phyloP scores from a whole-genome alignment of 2,329 filamentous ascomycete genomes.

The Diaporthe amygdali region DNA sequence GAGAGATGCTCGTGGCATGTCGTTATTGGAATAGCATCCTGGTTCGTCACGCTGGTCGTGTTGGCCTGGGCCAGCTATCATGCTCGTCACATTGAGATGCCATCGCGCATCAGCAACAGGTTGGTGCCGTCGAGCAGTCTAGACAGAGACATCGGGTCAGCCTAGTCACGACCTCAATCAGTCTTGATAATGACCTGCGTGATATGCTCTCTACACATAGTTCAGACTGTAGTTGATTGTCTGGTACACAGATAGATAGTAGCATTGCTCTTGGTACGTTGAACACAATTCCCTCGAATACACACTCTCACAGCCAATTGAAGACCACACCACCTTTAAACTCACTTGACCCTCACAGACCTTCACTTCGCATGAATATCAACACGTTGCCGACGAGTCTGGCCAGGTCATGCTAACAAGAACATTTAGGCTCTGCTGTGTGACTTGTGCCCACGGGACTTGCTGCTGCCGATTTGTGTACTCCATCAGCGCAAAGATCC shows the following conservation, averaged over 20 bases:
- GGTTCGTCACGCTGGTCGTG: not conserved
- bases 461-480: not conserved
- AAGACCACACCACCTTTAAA: not conserved
- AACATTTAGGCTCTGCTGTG: not conserved
- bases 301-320: not conserved
- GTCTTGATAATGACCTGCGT: not conserved
- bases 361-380: not conserved
- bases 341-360: not conserved
- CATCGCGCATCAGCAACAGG: not conserved
- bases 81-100: not conserved
- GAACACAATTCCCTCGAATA: not conserved
- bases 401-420: not conserved
- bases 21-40: not conserved
- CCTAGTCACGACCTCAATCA: not conserved
- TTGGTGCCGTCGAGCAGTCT: not conserved
- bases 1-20: not conserved
- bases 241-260: not conserved
- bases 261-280: not conserved
- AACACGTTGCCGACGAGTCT: not conserved
- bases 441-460: not conserved
- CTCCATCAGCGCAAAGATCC: not conserved
- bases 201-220: not conserved
- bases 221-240: too few species aligned
- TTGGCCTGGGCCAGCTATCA: not conserved
- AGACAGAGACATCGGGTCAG: not conserved